These are phyloP conservation scores for Sungouiella thailandica DNA, from an alignment of 805 yeast genomes.

Conservation along the genomic window DNA sequence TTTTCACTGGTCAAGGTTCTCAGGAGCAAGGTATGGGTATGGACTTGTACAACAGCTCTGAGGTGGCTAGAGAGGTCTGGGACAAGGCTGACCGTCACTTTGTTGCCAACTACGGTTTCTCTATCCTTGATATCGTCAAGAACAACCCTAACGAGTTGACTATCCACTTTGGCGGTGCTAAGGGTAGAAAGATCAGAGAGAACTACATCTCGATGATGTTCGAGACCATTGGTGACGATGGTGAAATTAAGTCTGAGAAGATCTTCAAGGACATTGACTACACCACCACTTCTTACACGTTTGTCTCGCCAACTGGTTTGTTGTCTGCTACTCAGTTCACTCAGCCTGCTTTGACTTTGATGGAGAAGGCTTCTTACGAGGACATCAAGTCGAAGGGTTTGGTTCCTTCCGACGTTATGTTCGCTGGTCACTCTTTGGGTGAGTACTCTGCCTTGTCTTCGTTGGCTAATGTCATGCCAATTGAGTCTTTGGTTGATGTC, in stretches of 20 bases:
- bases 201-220: slow-evolving; percentile 97
- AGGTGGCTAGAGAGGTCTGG: slow-evolving; percentile 94
- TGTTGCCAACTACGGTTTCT: slow-evolving; percentile 91
- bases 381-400: slow-evolving; percentile 95
- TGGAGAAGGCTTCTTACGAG: slow-evolving; percentile 99
- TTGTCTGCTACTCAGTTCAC: slow-evolving; percentile 98
- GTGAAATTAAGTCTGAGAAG: slow-evolving; percentile 82
- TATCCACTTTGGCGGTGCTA: slow-evolving; percentile 96
- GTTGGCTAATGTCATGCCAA: slow-evolving; percentile 97
- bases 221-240: slow-evolving; percentile 85
- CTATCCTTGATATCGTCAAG: slow-evolving; percentile 90
- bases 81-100: slow-evolving; percentile 96
- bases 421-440: slow-evolving; percentile 99
- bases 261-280: slow-evolving; percentile 90
- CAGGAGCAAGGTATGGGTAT: slow-evolving; percentile 99
- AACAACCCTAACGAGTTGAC: slow-evolving; percentile 95
- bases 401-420: slow-evolving; percentile 87
- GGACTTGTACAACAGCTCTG: slow-evolving; percentile 90
- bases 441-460: slow-evolving; percentile 98
- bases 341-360: slow-evolving; percentile 96
- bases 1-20: slow-evolving; percentile 99
- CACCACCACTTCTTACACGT: slow-evolving; percentile 77
- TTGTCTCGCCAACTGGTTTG: slow-evolving; percentile 90
- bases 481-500: slow-evolving; percentile 93
- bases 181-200: slow-evolving; percentile 90